Evolutionary conservation across 805 yeast genomes (phyloP).

Genomic region (Lipomyces yamanashiensis): DNA sequence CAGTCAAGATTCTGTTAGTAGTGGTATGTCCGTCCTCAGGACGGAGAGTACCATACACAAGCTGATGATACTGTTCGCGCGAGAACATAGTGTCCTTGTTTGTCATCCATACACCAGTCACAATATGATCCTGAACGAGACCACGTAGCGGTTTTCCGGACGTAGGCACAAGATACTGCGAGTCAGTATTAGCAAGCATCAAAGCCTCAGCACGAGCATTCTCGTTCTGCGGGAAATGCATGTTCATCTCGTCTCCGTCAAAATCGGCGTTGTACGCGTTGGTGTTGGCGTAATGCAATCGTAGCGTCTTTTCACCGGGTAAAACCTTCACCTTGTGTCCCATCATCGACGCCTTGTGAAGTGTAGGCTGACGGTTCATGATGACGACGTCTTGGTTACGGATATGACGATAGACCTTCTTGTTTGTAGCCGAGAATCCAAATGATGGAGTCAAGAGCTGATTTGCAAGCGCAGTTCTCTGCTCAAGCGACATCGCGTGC

Average conservation of each 20-base stretch:
- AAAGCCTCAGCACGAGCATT: slow-evolving; percentile 96
- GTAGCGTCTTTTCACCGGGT: slow-evolving; percentile 95
- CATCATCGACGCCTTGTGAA: slow-evolving; percentile 99
- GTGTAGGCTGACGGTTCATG: slow-evolving; percentile 99
- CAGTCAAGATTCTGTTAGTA: slow-evolving; percentile 63
- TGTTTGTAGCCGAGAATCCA: slow-evolving; percentile 57
- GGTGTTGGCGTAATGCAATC: slow-evolving; percentile 97
- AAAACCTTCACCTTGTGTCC: slow-evolving; percentile 96
- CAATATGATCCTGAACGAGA: slow-evolving; percentile 96
- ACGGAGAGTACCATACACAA: slow-evolving; percentile 88
- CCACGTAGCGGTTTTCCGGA: slow-evolving; percentile 99
- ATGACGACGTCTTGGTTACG: slow-evolving; percentile 92
- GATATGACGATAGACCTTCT: slow-evolving; percentile 93
- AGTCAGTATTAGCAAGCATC: slow-evolving; percentile 93
- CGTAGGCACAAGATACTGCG: slow-evolving; percentile 97
- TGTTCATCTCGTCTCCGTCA: slow-evolving; percentile 99
- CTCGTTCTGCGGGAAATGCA: slow-evolving; percentile 99
- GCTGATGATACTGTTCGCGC: slow-evolving; percentile 90
- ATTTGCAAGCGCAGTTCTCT: slow-evolving; percentile 92
- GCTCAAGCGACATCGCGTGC: slow-evolving; percentile 88
- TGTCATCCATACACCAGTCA: slow-evolving; percentile 99
- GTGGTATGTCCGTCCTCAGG: slow-evolving; percentile 97
- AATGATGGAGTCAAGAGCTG: slow-evolving; percentile 82
- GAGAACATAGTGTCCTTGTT: slow-evolving; percentile 89
- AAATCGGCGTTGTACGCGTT: slow-evolving; percentile 99